Percentiles rank a stretch among this genome's conserved stretches.
Conservation (phyloP, 78 protist genomes). For the Chrysochromulina parva region DNA sequence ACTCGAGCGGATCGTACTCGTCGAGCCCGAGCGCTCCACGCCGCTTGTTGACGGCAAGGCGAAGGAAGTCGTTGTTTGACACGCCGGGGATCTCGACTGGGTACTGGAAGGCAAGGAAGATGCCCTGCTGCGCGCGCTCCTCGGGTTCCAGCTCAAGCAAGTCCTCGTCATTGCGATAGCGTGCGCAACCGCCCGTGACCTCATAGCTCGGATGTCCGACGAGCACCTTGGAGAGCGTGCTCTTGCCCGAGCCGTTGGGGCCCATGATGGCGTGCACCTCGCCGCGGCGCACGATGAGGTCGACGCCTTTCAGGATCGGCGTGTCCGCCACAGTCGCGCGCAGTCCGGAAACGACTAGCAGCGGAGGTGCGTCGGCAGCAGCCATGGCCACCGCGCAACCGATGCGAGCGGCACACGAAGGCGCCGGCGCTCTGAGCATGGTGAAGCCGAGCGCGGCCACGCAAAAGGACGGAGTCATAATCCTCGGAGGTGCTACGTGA, state of each 20-base stretch:
- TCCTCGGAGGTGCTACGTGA: no score
- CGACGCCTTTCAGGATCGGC: slow-evolving; percentile 41
- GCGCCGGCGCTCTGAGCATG: no score
- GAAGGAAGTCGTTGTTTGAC: slow-evolving; percentile 38
- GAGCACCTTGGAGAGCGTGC: slow-evolving; percentile 29
- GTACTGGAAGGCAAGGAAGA: slow-evolving; percentile 48
- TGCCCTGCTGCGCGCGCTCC: slow-evolving; percentile 50
- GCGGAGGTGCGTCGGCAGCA: no score
- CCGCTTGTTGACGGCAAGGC: slow-evolving; percentile 17
- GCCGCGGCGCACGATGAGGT: slow-evolving; percentile 32
- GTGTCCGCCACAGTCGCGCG: neutral
- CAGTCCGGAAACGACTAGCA: neutral
- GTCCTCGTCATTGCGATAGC: neutral
- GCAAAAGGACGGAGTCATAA: no score
- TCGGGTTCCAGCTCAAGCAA: slow-evolving; percentile 27
- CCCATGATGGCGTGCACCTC: slow-evolving; percentile 63
- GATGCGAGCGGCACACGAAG: no score
- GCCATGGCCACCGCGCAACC: no score
- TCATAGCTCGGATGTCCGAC: neutral
- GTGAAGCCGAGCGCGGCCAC: no score
- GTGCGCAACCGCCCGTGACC: neutral
- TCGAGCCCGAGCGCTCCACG: neutral
- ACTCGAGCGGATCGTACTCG: slow-evolving; percentile 25
- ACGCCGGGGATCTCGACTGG: slow-evolving; percentile 54
- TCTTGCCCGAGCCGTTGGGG: slow-evolving; percentile 59